Conservation (phyloP, 106 monocot species). For the Allium cepa region DNA sequence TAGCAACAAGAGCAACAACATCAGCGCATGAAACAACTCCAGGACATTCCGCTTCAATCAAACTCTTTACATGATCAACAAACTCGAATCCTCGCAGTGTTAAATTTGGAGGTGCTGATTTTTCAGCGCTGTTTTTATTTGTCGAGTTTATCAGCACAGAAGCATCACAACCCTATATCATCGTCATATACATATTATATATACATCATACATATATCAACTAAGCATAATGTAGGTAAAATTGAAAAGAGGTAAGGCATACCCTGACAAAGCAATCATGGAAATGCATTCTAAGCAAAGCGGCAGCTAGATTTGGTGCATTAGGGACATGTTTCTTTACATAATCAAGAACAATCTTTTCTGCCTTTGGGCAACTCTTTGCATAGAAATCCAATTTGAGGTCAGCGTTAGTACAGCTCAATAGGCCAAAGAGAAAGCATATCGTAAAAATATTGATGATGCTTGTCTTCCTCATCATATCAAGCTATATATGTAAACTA, state of each 20-base stretch:
- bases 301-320: slow-evolving; percentile 50
- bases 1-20: slow-evolving; percentile 36
- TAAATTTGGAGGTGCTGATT: slow-evolving; percentile 5
- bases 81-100: slow-evolving; percentile 22
- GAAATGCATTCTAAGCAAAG: slow-evolving; percentile 81
- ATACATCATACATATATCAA: neutral
- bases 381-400: slow-evolving; percentile 57
- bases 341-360: slow-evolving; percentile 50
- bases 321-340: slow-evolving; percentile 54
- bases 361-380: slow-evolving; percentile 63
- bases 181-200: neutral
- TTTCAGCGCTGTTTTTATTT: slow-evolving; percentile 7
- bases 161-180: slow-evolving; percentile 18
- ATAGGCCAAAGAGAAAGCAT: slow-evolving; percentile 6
- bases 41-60: slow-evolving; percentile 45
- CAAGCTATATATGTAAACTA: neutral
- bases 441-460: neutral
- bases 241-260: neutral
- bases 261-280: slow-evolving; percentile 94
- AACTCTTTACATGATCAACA: slow-evolving; percentile 9
- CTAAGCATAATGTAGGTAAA: too few species aligned
- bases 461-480: neutral
- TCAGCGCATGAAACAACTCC: slow-evolving; percentile 66
- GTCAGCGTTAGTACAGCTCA: slow-evolving; percentile 7
- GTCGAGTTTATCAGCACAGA: slow-evolving; percentile 18